Evolutionary conservation across 768 basidiomycete genomes (phyloP), one percentile per base, ranked within the genome.

Genomic region (Hygrophoropsis aurantiaca): DNA sequence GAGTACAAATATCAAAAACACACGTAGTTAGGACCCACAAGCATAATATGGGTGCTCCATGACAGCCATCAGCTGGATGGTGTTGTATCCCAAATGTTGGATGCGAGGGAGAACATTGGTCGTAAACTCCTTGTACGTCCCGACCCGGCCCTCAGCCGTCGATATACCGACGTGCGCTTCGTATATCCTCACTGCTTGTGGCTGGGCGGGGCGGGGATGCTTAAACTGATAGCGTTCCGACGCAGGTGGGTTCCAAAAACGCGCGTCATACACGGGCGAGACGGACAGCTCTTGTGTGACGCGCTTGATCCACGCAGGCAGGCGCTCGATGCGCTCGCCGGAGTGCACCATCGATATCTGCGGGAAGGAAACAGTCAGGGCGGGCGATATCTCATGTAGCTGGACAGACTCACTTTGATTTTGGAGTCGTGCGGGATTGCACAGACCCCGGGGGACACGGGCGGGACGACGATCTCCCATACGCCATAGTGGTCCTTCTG

Each of bases 11-110:
- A 11, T 36, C 19, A 42, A 6, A n/a, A 19, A 18, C 18, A 46
- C 15, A 19, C 25, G 41, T 24, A 40, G 27, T 6, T 36, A 47
- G 15, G 32, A 70, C 88, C 58, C 56, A 94, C 93, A 97, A 52
- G 94, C 94, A 68, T 97, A 97, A 66, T 97, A 97, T 2, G 94
- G 90, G 62, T 97, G 94, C 64, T 97, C 94, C 92, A 97, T 94
- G 50, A 97, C 76, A 13, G 92, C 97, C 97, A 99, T 99, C 57
- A 98, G 78, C 69, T 99, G 97, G 53, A 99, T 97, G 44, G 85
- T 82, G 63, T 98, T 99, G 70, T 99, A 99, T 8, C 94, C 97
- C 20, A 98, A 77, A 47, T 82, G 82, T 65, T 85, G 84, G 65
- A 99, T 98, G 52, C 94, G 78, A 37, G 89, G 90, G 16, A 99